Evolutionary conservation across 108 stramenopile genomes (phyloP).

Genomic region (Pseudonitzschia multiseries): DNA sequence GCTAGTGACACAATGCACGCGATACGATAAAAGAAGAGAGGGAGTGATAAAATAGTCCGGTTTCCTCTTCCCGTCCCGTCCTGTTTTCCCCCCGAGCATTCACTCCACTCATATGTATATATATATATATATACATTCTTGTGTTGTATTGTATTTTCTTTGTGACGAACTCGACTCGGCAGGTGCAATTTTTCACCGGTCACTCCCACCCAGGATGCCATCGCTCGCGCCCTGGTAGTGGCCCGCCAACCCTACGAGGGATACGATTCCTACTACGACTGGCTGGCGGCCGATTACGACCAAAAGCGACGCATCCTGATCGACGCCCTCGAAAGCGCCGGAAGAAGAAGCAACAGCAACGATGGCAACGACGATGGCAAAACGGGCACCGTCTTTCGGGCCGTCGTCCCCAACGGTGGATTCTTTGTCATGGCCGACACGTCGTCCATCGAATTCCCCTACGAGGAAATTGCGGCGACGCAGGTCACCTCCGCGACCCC

Average conservation of each 20-base stretch:
- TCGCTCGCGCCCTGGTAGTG: conserved; percentile 54
- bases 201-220: conserved; percentile 83
- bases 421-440: conserved; percentile 93
- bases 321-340: conserved; percentile 53
- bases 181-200: conserved; percentile 78
- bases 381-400: not conserved
- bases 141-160: too few species aligned
- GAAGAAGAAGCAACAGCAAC: conserved; percentile 48
- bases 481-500: conserved; percentile 45
- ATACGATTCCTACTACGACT: conserved; percentile 64
- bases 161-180: too few species aligned
- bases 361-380: not conserved
- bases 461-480: conserved; percentile 35
- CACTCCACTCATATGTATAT: too few species aligned
- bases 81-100: too few species aligned
- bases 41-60: too few species aligned
- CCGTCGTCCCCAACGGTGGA: conserved; percentile 73
- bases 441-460: conserved; percentile 46
- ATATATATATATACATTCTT: too few species aligned
- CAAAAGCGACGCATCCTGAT: conserved; percentile 59
- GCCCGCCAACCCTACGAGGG: conserved; percentile 70
- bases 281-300: conserved; percentile 54
- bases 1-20: too few species aligned
- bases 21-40: too few species aligned
- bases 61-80: not conserved